Base-by-base conservation (phyloP, 2,329 filamentous ascomycete species). In the Alternaria alternata region DNA sequence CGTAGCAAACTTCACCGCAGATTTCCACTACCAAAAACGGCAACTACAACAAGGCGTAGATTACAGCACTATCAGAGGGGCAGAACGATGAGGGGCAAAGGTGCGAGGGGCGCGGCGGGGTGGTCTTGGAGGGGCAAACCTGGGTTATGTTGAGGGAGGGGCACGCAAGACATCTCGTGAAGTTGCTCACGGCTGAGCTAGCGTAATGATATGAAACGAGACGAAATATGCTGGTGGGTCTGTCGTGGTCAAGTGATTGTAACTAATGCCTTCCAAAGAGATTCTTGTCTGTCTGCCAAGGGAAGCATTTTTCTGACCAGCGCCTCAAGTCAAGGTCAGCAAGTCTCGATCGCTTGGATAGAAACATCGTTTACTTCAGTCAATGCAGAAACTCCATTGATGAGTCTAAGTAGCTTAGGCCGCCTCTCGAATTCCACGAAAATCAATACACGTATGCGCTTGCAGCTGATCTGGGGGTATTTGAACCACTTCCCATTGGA, bases 41-140 rank as follows among this genome's bases (percentile, higher is more conserved):
- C 41, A 51, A 47, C 5, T 39, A 12, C 12, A 18, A 54, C 18
- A 43, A 34, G 38, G 43, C 42, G 38, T 43, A 57, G 32, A 43
- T 63, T 58, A 48, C 34, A 52, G 65, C 62, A 62, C 65, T 67
- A 67, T 60, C 53, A 54, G 64, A 67, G 65, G 65, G 65, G 65
- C 65, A 67, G 51, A 55, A 43, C 24, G 39, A 44, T 22, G 63
- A 65, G 61, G 62, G 62, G 62, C 49, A 46, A 34, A 8, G 28
- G 28, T 18, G 44, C 30, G 55, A 61, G 57, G 61, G 57, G 53
- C 49, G 48, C 44, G 42, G 63, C 44, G 58, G 62, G 62, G 59
- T 52, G 49, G 43, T 55, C 39, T 42, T 52, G 42, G 62, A 64
- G 62, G 61, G 61, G 61, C 58, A 54, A 48, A 7, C 28, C 30